Conservation (phyloP, 108 stramenopile species). For the Cyclotella atomus region DNA sequence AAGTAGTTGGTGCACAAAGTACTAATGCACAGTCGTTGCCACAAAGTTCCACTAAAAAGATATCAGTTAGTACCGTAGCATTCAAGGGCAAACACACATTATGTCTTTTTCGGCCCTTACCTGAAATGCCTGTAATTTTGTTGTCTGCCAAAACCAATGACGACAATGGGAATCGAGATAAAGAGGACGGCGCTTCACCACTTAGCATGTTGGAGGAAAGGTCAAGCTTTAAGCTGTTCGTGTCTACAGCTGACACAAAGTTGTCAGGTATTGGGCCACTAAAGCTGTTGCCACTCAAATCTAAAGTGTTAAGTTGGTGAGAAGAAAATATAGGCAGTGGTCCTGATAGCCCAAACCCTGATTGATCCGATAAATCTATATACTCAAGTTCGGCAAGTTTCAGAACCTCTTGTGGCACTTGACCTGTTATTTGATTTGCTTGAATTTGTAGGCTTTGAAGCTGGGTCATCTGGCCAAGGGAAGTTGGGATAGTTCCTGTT, state of each 20-base stretch:
- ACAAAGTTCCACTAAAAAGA: no score
- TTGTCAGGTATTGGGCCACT: not conserved
- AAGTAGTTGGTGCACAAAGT: conserved; percentile 68
- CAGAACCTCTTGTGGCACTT: conserved; percentile 40
- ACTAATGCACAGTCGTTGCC: conserved; percentile 64
- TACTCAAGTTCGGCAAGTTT: not conserved
- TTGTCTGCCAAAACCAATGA: conserved; percentile 68
- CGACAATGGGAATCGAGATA: conserved; percentile 36
- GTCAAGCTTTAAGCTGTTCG: conserved; percentile 13
- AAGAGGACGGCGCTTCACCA: conserved; percentile 5
- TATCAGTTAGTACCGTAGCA: no score
- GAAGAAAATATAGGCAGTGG: conserved; percentile 25
- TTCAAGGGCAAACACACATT: no score
- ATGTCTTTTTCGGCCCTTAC: no score
- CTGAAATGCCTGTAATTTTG: conserved; percentile 50
- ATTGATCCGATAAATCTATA: conserved; percentile 22
- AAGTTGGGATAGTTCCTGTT: conserved; percentile 20
- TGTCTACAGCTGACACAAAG: conserved; percentile 7
- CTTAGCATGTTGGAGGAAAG: conserved; percentile 26
- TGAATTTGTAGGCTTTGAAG: conserved; percentile 15
- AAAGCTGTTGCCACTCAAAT: conserved; percentile 27
- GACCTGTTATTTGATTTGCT: conserved; percentile 34
- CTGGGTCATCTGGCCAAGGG: conserved; percentile 26
- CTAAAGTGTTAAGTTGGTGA: conserved; percentile 22
- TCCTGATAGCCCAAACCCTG: conserved; percentile 15